Evolutionary conservation across 176 grass and related monocot genomes (phyloP).

Genomic region (Oryza meyeriana): DNA sequence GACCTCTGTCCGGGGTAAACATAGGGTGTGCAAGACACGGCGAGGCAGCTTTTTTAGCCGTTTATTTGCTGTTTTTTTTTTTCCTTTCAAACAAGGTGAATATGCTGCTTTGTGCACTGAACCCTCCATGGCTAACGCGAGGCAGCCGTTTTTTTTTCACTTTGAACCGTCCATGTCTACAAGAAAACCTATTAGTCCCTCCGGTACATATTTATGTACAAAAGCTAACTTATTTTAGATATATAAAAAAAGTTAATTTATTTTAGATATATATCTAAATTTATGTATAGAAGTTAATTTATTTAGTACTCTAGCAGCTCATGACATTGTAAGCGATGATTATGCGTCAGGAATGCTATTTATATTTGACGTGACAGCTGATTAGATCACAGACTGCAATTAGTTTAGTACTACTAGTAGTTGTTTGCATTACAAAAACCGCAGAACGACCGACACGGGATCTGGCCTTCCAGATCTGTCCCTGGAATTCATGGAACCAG

Average conservation of each 20-base stretch:
- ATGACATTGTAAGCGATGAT: background rate
- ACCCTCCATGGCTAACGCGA: background rate
- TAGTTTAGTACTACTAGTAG: background rate
- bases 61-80: background rate
- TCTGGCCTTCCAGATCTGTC: background rate
- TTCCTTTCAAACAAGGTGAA: background rate
- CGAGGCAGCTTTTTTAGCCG: background rate
- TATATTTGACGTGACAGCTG: background rate
- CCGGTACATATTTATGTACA: too few relatives aligned
- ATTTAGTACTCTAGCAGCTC: background rate
- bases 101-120: background rate
- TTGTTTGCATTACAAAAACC: background rate
- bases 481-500: background rate
- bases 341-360: background rate
- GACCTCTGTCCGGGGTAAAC: background rate
- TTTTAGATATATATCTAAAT: too few relatives aligned
- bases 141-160: too few relatives aligned
- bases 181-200: too few relatives aligned
- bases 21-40: background rate
- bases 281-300: too few relatives aligned
- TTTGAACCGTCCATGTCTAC: constrained; percentile 1
- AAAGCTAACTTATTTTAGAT: too few relatives aligned
- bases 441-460: background rate
- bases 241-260: too few relatives aligned
- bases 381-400: background rate